phyloP scores from a whole-genome alignment of 108 stramenopile genomes.

The Nitzschia palea region DNA sequence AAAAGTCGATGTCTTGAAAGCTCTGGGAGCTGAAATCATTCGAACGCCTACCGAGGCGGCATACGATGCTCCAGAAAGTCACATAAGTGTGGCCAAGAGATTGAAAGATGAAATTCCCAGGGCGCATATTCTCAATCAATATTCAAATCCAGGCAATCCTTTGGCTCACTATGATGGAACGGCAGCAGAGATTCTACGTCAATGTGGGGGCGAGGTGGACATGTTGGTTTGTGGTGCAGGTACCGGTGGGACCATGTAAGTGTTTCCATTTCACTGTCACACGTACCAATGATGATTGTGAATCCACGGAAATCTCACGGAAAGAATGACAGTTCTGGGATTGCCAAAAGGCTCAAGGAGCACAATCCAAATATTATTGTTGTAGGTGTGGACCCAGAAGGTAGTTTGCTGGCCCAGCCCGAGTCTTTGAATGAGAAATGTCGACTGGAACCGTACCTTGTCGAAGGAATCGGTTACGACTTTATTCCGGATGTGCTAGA shows the following conservation, averaged over 20 bases:
- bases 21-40: constrained; percentile 90
- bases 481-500: constrained; percentile 92
- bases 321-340: constrained; percentile 64
- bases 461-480: constrained; percentile 96
- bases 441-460: constrained; percentile 71
- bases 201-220: constrained; percentile 81
- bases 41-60: constrained; percentile 93
- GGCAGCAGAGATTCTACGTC: constrained; percentile 84
- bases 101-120: constrained; percentile 88
- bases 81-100: constrained; percentile 86
- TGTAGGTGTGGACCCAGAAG: constrained; percentile 88
- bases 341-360: constrained; percentile 84
- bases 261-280: not conserved
- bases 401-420: constrained; percentile 77
- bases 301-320: too few species aligned
- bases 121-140: constrained; percentile 91
- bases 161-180: constrained; percentile 93
- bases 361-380: constrained; percentile 62
- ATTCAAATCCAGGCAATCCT: constrained; percentile 85
- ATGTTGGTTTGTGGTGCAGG: constrained; percentile 83
- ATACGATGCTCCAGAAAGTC: constrained; percentile 51
- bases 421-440: constrained; percentile 83
- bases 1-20: constrained; percentile 92
- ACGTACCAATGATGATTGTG: too few species aligned
- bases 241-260: constrained; percentile 81